Base-by-base conservation (phyloP, 441 rosid genomes). In the Jatropha podagrica region DNA sequence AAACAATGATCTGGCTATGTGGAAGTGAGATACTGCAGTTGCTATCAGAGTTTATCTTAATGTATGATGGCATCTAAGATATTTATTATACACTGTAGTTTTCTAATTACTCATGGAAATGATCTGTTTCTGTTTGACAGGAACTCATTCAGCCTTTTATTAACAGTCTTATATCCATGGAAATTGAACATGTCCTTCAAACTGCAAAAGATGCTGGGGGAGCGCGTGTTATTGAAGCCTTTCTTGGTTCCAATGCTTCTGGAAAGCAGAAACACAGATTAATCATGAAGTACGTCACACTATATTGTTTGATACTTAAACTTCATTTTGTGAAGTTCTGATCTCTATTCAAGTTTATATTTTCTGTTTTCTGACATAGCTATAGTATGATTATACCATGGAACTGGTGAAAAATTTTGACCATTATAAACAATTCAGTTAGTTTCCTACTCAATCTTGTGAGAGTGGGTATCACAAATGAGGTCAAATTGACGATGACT, bases 141-240 rank as follows among this genome's bases (percentile, higher is more conserved):
- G 92, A 90, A 74, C 77, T 81, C 76, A 87, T 89, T 86, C 92
- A 88, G 83, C 91, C 93, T 68, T 91, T 81, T 78, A 76, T 92
- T 77, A 60, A 72, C 51, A 93, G 97, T 82, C 79, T 95, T 26
- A 76, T 89, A 79, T 88, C 88, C 74, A 86, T 95, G 95, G 94
- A 91, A 81, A 79, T 79, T 70, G 93, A 90, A 27, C 89, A 88
- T 77, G 84, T 87, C 76, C 73, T 87, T 75, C 90, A 90, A 86
- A 79, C 88, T 26, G 91, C 91, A 74, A 91, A 88, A 83, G 95
- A 95, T 84, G 80, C 86, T 38, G 89, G 88, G 9, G 98, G 99
- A 70, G 92, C 96, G 15, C 91, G 86, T 44, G 94, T 85, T 63
- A 86, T 95, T 62, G 99, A 95, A 87, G 94, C 95, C 55, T 93